Evolutionary conservation across 805 yeast species (phyloP), one percentile per base, ranked within the genome.

Genomic region (Candida ascalaphidarum): DNA sequence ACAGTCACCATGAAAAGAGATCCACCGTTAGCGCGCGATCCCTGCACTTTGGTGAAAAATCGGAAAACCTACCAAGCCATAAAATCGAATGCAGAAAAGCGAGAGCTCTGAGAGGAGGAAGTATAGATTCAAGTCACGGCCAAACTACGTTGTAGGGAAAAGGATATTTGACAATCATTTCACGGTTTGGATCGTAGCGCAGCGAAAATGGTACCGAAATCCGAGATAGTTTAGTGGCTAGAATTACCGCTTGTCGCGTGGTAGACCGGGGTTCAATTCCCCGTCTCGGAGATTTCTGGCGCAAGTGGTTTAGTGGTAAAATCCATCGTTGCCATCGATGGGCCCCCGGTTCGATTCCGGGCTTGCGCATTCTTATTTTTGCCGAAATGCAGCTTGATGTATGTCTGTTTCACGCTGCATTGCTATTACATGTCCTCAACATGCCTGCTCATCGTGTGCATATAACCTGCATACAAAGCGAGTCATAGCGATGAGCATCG

Each of bases 241-340:
- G 46, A 41, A 40, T 41, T 33, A 32, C 39, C 43, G 46, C 44
- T 40, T 41, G 44, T 41, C 46, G 46, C 46, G 46, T 38, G 43
- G 44, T 33, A 33, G 46, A 39, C 46, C 46, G 40, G 46, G 46
- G 46, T 41, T 41, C 45, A 33, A 41, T 41, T 41, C 43, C 45
- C 45, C 41, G 45, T 39, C 45, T 33, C 43, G 45, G 45, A 40
- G 45, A 21, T 18, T 29, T 8, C 17, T 5, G 8, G 37, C 42
- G 37, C 40, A 34, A 33, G 41, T 39, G 41, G 41, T 39, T 35
- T 37, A 39, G 41, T 37, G 41, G 41, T 39, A 39, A 35, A 39
- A 39, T 37, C 39, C 43, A 37, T 34, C 43, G 38, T 37, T 39
- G 43, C 43, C 41, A 39, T 39, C 35, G 39, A 31, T 37, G 43